Conservation (phyloP, 192 early-diverging fungal species). For the Coemansia aciculifera region DNA sequence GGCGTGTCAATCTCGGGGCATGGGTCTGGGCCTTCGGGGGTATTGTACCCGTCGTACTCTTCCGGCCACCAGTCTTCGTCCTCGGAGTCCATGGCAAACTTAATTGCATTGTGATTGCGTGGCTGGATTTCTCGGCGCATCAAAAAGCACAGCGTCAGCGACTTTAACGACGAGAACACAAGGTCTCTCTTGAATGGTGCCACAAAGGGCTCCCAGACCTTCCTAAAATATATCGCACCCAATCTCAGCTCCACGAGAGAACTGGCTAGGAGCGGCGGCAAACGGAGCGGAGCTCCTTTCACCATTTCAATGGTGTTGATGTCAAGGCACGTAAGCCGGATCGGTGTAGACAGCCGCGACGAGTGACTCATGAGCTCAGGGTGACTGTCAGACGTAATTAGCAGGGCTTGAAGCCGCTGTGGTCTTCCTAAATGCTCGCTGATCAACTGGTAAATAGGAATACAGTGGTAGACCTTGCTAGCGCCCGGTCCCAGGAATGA, state of each 20-base stretch:
- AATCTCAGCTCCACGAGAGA: slow-evolving; percentile 16
- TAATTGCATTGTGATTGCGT: not conserved
- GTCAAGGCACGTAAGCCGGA: not conserved
- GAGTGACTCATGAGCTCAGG: slow-evolving; percentile 7
- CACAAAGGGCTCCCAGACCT: slow-evolving; percentile 13
- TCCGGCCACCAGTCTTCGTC: not conserved
- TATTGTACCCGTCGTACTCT: not conserved
- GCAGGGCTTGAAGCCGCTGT: not conserved
- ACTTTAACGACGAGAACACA: slow-evolving; percentile 12
- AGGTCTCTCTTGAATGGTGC: not conserved
- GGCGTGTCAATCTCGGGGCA: not conserved
- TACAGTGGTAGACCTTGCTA: not conserved
- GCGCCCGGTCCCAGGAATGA: slow-evolving; percentile 1
- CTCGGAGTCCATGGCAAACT: not conserved
- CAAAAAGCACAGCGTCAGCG: slow-evolving; percentile 11
- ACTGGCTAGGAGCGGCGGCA: slow-evolving; percentile 2
- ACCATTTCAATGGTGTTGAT: not conserved
- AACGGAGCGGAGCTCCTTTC: not conserved
- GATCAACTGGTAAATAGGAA: slow-evolving; percentile 13
- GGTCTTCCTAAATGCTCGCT: slow-evolving; percentile 13
- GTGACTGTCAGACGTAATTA: slow-evolving; percentile 1
- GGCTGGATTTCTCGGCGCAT: not conserved
- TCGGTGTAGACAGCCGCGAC: slow-evolving; percentile 54
- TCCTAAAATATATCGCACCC: not conserved
- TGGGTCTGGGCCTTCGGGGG: not conserved